A percentile compares a stretch with the other conserved stretches of the same genome.
Conservation (phyloP, 2,329 filamentous ascomycete genomes). For the Colletotrichum sublineola region DNA sequence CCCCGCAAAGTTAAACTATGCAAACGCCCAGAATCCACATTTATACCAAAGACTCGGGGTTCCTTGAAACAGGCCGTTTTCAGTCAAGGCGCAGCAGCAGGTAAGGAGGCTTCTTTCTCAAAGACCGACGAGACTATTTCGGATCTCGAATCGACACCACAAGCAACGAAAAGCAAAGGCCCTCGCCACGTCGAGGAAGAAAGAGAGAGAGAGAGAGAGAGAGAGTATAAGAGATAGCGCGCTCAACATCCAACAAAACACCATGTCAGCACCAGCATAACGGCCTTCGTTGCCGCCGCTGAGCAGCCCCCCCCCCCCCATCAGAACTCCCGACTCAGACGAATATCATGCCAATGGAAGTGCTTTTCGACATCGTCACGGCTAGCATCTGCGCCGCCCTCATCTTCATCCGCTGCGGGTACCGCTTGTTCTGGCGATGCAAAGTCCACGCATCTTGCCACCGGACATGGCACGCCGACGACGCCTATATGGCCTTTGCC, state of each 20-base stretch:
- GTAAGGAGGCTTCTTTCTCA: neutral
- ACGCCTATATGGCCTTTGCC: conserved; percentile 51
- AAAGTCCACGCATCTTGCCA: conserved; percentile 48
- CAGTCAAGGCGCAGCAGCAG: conserved; percentile 5
- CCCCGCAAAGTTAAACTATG: neutral
- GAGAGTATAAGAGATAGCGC: neutral
- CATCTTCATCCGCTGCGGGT: conserved; percentile 48
- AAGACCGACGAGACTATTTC: neutral
- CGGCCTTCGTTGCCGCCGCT: conserved; percentile 28
- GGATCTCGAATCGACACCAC: too few relatives aligned
- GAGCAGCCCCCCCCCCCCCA: conserved; percentile 14
- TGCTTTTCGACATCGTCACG: conserved; percentile 47
- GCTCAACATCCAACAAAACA: conserved; percentile 6
- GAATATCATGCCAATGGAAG: conserved; percentile 46
- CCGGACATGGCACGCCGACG: conserved; percentile 50
- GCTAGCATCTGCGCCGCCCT: conserved; percentile 48
- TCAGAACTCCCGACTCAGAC: conserved; percentile 20
- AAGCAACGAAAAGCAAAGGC: neutral
- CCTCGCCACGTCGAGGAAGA: neutral
- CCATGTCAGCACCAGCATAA: conserved; percentile 30
- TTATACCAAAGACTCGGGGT: neutral
- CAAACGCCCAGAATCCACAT: conserved; percentile 14
- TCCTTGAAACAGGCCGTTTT: neutral
- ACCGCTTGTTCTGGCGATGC: conserved; percentile 48
- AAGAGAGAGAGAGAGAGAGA: neutral